Percentiles rank a stretch among this genome's conserved stretches.
Evolutionary conservation across 345 rosid species (phyloP).

Genomic region (Gossypium mustelinum): DNA sequence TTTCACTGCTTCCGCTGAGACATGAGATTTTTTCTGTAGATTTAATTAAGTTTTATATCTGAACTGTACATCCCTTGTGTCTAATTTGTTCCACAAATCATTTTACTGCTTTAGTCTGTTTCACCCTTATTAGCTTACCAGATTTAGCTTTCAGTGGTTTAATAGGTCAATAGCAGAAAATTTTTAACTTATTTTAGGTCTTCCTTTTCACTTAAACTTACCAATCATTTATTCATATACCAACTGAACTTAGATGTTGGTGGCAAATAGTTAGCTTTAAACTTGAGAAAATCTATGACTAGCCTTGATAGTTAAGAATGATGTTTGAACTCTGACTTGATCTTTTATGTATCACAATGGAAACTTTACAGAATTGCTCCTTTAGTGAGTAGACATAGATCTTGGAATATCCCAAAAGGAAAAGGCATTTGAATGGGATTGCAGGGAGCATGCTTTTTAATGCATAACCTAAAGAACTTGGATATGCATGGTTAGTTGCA

Average conservation of each 20-base stretch:
- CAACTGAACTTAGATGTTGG: neutral
- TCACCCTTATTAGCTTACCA: neutral
- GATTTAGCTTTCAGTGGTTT: neutral
- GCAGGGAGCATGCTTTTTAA: neutral
- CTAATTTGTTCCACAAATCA: neutral
- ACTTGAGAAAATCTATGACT: no score
- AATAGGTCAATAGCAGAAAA: neutral
- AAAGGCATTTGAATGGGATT: neutral
- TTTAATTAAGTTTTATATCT: neutral
- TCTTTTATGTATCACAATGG: neutral
- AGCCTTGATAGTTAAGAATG: neutral
- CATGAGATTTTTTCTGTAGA: neutral
- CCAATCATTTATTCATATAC: neutral
- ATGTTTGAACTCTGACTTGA: neutral
- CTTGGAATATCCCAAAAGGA: neutral
- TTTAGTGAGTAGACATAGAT: neutral
- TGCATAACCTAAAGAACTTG: neutral
- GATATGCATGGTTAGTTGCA: slow-evolving; percentile 1
- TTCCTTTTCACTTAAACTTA: neutral
- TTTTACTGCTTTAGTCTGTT: neutral
- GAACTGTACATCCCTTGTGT: neutral
- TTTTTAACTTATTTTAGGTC: neutral
- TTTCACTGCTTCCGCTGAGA: neutral
- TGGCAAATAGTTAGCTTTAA: neutral
- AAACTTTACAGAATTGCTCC: neutral